Percentiles rank a stretch among this genome's conserved stretches.
phyloP scores from a whole-genome alignment of 1,139 yeast species.

The Debaryomyces udenii region DNA sequence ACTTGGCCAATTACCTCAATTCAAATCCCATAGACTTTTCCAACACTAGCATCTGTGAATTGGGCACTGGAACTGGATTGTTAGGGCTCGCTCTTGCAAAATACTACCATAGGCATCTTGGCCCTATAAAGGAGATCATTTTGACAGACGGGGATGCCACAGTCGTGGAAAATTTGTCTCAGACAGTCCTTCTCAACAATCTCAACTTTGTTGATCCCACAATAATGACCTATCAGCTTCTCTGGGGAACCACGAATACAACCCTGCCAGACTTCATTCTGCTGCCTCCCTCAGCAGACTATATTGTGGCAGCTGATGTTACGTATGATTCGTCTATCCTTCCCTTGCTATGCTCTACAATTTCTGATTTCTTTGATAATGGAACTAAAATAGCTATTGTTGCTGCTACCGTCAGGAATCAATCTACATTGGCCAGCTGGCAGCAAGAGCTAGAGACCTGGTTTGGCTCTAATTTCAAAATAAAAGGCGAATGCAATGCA shows the following conservation, averaged over 20 bases:
- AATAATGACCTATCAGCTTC: slow-evolving; percentile 32
- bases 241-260: slow-evolving; percentile 57
- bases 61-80: slow-evolving; percentile 94
- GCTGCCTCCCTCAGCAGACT: slow-evolving; percentile 33
- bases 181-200: slow-evolving; percentile 51
- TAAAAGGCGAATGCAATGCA: slow-evolving; percentile 18
- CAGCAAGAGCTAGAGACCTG: slow-evolving; percentile 39
- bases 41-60: slow-evolving; percentile 53
- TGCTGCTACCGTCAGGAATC: slow-evolving; percentile 76
- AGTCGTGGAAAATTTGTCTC: slow-evolving; percentile 55
- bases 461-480: slow-evolving; percentile 33
- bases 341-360: slow-evolving; percentile 55
- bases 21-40: slow-evolving; percentile 13
- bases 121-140: slow-evolving; percentile 32
- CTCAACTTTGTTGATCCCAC: slow-evolving; percentile 17
- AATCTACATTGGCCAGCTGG: slow-evolving; percentile 58
- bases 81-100: slow-evolving; percentile 61
- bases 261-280: slow-evolving; percentile 33
- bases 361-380: slow-evolving; percentile 40
- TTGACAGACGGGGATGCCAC: slow-evolving; percentile 79
- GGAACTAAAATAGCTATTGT: slow-evolving; percentile 46
- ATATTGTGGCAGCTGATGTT: slow-evolving; percentile 79
- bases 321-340: slow-evolving; percentile 73
- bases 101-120: slow-evolving; percentile 20
- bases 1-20: slow-evolving; percentile 53